These are phyloP conservation scores for Colletotrichum sp. DNA, from an alignment of 2,329 filamentous ascomycete genomes.

Conservation along the genomic window DNA sequence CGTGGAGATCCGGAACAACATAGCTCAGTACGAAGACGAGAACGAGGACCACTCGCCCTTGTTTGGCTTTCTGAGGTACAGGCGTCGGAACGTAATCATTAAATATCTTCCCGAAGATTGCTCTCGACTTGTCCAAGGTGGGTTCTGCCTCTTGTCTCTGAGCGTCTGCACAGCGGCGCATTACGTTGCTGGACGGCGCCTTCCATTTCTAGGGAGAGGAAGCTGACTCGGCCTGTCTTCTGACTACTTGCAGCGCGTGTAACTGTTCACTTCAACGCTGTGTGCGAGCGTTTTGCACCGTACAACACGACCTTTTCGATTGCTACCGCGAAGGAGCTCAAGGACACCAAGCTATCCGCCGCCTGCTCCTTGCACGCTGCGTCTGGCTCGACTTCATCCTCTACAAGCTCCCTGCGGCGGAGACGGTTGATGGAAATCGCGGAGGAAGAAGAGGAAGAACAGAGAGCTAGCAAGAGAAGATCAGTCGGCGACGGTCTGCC, in stretches of 20 bases:
- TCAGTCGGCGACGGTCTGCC: constrained; percentile 52
- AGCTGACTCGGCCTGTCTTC: constrained; percentile 13
- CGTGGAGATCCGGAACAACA: constrained; percentile 78
- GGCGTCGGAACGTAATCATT: constrained; percentile 87
- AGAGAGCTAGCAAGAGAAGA: constrained; percentile 62
- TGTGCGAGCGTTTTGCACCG: constrained; percentile 78
- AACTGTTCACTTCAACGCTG: constrained; percentile 71
- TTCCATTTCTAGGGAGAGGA: constrained; percentile 11
- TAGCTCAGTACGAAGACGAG: constrained; percentile 70
- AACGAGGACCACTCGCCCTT: constrained; percentile 76
- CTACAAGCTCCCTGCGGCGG: constrained; percentile 77
- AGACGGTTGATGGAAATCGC: constrained; percentile 88
- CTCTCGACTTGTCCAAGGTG: constrained; percentile 91
- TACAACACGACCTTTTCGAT: constrained; percentile 88
- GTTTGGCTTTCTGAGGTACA: constrained; percentile 90
- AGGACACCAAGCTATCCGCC: constrained; percentile 85
- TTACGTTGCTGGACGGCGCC: background rate
- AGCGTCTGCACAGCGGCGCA: background rate
- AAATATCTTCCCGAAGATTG: constrained; percentile 93
- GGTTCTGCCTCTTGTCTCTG: constrained; percentile 30
- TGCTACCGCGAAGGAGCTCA: constrained; percentile 75
- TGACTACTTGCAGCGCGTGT: constrained; percentile 70
- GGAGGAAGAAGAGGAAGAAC: constrained; percentile 87
- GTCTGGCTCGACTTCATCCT: constrained; percentile 84
- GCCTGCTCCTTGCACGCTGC: constrained; percentile 90